Conservation (phyloP, 352 stramenopile species). For the Phytopythium kandeliae region DNA sequence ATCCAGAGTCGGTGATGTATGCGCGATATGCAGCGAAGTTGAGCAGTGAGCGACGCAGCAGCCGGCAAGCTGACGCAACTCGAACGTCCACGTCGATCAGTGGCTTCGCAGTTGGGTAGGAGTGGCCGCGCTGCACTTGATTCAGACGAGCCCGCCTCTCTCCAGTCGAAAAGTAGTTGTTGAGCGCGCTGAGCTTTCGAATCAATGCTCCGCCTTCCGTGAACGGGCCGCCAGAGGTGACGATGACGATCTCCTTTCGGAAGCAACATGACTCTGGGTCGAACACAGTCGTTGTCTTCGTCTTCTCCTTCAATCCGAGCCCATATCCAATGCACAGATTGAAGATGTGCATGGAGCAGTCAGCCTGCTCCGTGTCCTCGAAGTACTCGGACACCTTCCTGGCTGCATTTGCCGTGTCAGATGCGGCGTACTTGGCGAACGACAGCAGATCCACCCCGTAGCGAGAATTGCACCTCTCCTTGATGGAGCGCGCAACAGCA, state of each 20-base stretch:
- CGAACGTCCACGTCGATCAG: not conserved
- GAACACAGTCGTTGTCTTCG: not conserved
- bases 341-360: slow-evolving; percentile 8
- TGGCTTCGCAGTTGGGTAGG: not conserved
- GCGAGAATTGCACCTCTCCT: not conserved
- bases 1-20: no score
- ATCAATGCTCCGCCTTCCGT: not conserved
- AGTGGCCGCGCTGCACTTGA: not conserved
- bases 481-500: not conserved
- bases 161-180: slow-evolving; percentile 2
- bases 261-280: no score
- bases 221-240: not conserved
- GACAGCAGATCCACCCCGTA: not conserved
- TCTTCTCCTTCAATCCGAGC: slow-evolving; percentile 9
- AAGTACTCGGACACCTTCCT: slow-evolving; percentile 6
- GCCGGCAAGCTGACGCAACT: not conserved
- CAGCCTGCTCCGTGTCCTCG: slow-evolving; percentile 7
- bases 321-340: slow-evolving; percentile 11
- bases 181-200: not conserved
- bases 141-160: not conserved
- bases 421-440: not conserved
- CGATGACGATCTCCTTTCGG: not conserved
- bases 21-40: not conserved
- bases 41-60: not conserved
- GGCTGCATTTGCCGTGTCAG: not conserved